Conservation (phyloP, 352 stramenopile species). For the Halophytophthora batemanensis region DNA sequence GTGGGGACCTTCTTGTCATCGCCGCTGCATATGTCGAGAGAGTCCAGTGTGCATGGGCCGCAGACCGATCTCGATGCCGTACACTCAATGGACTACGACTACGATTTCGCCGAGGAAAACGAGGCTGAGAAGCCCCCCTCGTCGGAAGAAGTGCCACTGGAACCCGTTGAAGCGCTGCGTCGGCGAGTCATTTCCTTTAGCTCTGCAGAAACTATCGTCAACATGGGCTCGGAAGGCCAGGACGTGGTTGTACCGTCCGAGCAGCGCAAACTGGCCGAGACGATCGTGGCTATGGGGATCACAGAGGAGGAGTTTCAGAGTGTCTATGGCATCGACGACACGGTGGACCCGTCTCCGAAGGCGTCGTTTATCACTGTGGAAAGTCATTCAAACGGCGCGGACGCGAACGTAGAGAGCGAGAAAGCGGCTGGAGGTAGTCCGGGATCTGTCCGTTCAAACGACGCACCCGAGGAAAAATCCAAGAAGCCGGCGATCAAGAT, state of each 20-base stretch:
- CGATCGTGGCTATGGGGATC: conserved; percentile 69
- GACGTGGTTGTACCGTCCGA: conserved; percentile 39
- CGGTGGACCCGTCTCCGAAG: conserved; percentile 12
- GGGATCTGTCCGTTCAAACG: not conserved
- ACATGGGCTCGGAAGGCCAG: conserved; percentile 41
- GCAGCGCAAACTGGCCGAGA: conserved; percentile 67
- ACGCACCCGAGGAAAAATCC: not conserved
- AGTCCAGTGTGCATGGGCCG: conserved; percentile 25
- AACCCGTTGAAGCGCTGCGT: conserved; percentile 58
- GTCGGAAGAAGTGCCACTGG: conserved; percentile 27
- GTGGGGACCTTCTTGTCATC: conserved; percentile 42
- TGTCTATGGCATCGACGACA: conserved; percentile 26
- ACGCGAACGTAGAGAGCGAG: conserved; percentile 13
- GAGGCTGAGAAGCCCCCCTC: conserved; percentile 4
- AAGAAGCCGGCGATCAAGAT: conserved; percentile 16
- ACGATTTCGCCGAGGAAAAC: conserved; percentile 26
- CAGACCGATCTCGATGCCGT: conserved; percentile 29
- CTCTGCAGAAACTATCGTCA: conserved; percentile 72
- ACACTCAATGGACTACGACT: conserved; percentile 28
- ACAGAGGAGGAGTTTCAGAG: conserved; percentile 41
- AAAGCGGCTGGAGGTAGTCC: conserved; percentile 2
- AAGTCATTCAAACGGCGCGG: conserved; percentile 4
- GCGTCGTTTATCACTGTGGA: conserved; percentile 13
- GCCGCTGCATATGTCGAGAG: conserved; percentile 28
- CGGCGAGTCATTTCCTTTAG: conserved; percentile 75